Base-by-base conservation (phyloP, 2,329 filamentous ascomycete genomes). In the Pseudogymnoascus sp. region DNA sequence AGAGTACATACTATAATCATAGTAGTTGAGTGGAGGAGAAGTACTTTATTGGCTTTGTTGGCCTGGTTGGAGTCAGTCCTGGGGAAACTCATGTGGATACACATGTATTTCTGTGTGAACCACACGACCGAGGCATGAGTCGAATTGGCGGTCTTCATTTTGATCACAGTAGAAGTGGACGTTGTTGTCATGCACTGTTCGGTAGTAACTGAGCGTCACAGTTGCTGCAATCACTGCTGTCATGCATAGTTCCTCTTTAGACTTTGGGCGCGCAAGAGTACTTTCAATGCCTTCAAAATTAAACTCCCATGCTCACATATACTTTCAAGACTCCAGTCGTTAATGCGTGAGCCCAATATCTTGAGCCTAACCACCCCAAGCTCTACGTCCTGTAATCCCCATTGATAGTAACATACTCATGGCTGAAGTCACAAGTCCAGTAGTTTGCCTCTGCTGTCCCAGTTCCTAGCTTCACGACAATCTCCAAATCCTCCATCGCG, bases 351-450 rank as follows among this genome's bases (percentile, higher is more conserved):
- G 23, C 7, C 17, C 44, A 3, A 50, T 17, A n/a, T 5, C 23
- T 26, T 5, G 23, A 26, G 23, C 23, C 23, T 5, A 26, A 26
- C 23, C 23, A 15, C 15, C 44, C 11, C 21, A 5, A 50, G 7
- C 56, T 19, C 17, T 29, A 88, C 59, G 86, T 88, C 66, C 86
- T 80, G 72, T 88, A 88, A 71, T 88, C 85, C 31, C 85, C 85
- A 70, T 88, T 88, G 68, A 88, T 88, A 72, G 29, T 74, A 74
- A 85, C 84, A 72, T 86, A 96, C 80, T 93, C 89, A 72, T 93
- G 89, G 72, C 88, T 91, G 69, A 93, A 91, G 74, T 96, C 91
- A 72, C 91, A 95, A 40, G 90, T 95, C 86, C 89, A 95, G 74
- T 91, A 90, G 4, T 86, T 84, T 1, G 88, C 87, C 73, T 88